Percentiles rank a stretch among this genome's conserved stretches.
Evolutionary conservation across 106 monocot genomes (phyloP).

Genomic region (Acorus gramineus): DNA sequence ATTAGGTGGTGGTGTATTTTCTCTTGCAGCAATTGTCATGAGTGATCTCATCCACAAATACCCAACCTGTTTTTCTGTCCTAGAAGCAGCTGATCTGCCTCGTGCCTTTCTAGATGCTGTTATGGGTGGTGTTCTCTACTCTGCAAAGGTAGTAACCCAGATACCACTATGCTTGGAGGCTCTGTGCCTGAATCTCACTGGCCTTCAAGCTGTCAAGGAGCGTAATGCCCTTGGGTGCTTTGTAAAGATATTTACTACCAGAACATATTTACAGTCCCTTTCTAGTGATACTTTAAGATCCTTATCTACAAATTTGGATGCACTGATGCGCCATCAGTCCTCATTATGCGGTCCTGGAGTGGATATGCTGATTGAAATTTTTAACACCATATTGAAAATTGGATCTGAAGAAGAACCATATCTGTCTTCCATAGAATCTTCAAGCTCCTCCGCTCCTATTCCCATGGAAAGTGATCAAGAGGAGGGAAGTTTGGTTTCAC

Average conservation of each 20-base stretch:
- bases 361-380: conserved; percentile 62
- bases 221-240: conserved; percentile 54
- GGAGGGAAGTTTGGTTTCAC: conserved; percentile 13
- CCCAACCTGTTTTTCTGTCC: conserved; percentile 64
- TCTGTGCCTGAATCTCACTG: conserved; percentile 54
- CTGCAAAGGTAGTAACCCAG: conserved; percentile 50
- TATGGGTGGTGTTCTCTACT: conserved; percentile 36
- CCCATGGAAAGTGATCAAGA: conserved; percentile 53
- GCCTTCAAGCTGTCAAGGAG: conserved; percentile 57
- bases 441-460: conserved; percentile 11
- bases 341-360: conserved; percentile 56
- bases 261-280: conserved; percentile 45
- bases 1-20: conserved; percentile 77
- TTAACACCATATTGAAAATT: conserved; percentile 36
- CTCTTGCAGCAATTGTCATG: conserved; percentile 70
- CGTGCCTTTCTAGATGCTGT: conserved; percentile 59
- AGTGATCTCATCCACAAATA: conserved; percentile 83
- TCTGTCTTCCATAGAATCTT: conserved; percentile 14
- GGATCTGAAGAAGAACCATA: conserved; percentile 26
- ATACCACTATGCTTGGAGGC: conserved; percentile 72
- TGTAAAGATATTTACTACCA: conserved; percentile 69
- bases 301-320: conserved; percentile 64
- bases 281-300: conserved; percentile 31
- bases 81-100: conserved; percentile 61
- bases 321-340: conserved; percentile 56